Base-by-base conservation (phyloP, 352 stramenopile species). In the Saprolegnia parasitica region DNA sequence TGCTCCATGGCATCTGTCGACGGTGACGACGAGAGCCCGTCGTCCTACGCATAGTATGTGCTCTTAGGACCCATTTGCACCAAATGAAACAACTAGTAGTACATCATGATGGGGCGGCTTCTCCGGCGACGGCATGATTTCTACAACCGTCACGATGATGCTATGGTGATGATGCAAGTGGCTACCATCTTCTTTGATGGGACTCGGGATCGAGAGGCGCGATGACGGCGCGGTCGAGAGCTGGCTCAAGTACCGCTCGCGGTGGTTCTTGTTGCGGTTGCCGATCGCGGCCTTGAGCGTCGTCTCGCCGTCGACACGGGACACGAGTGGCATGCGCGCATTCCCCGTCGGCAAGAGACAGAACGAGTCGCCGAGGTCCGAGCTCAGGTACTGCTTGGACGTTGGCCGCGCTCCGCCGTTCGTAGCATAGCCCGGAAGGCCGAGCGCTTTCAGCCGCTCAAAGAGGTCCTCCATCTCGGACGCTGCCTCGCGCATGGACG, bases 381-480 rank as follows among this genome's bases (percentile, higher is more conserved):
- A 95, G 32, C 39, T 65, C 58, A 40, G 35, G 56, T 66, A 65
- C 56, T 56, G 18, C n/a, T 49, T 45, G 45, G 47, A 67, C n/a
- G 42, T 8, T 6, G 40, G 32, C 32, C n/a, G 42, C 16, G 40
- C 47, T 13, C 29, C 29, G 13, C 10, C 13, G 10, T 29, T 92
- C 81, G 0, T 73, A 68, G 26, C 79, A 78, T 10, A 77, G 77
- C 21, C 74, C 73, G 84, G 86, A 23, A 95, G 77, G 29, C 87
- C 87, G 6, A 95, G 85, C 68, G 88, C 84, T 47, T 91, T 78
- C 18, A 95, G 73, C n/a, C 81, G 71, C n/a, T 80, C 78, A 82
- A 81, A 92, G 18, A 95, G 72, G 39, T 95, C 87, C 56, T 95
- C 87, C 74, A 95, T 93, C 72, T 95, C 87, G 0, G 81, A 75